These are phyloP conservation scores for Melampsora larici-populina DNA, from an alignment of 1,284 basidiomycete genomes.

Conservation along the genomic window DNA sequence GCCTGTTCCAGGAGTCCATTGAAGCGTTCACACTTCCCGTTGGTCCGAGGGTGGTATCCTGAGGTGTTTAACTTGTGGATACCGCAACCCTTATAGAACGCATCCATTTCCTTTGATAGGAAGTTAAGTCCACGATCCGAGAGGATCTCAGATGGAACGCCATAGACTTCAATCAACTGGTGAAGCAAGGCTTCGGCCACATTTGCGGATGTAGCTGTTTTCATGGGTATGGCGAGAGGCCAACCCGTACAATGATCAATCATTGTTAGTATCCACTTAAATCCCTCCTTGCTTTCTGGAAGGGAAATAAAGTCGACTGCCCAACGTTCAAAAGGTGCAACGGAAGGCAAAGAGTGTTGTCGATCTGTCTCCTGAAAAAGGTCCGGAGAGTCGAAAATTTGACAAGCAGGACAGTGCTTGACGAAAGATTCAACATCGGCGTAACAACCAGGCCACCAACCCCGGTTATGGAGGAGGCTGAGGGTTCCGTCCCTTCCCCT, in stretches of 20 bases:
- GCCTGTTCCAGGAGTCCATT: slow-evolving; percentile 8
- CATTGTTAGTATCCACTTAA: no score
- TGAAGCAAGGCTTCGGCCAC: no score
- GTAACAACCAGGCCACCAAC: slow-evolving; percentile 1
- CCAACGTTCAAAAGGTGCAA: no score
- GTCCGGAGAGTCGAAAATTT: not conserved
- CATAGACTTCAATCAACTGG: no score
- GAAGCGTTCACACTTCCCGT: slow-evolving; percentile 35
- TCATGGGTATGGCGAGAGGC: no score
- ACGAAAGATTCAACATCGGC: not conserved
- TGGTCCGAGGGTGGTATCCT: slow-evolving; percentile 44
- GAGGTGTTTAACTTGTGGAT: not conserved
- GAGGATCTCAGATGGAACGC: not conserved
- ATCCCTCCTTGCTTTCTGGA: no score
- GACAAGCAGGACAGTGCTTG: not conserved
- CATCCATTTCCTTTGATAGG: not conserved
- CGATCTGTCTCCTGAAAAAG: not conserved
- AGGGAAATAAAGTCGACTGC: no score
- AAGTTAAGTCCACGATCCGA: no score
- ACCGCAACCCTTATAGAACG: not conserved
- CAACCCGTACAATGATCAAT: no score
- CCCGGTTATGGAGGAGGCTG: not conserved
- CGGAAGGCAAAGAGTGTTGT: not conserved
- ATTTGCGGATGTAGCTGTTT: no score
- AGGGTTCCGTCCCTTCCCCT: no score